These are phyloP conservation scores for Rosellinia necatrix DNA, from an alignment of 2,329 filamentous ascomycete species.

Conservation along the genomic window DNA sequence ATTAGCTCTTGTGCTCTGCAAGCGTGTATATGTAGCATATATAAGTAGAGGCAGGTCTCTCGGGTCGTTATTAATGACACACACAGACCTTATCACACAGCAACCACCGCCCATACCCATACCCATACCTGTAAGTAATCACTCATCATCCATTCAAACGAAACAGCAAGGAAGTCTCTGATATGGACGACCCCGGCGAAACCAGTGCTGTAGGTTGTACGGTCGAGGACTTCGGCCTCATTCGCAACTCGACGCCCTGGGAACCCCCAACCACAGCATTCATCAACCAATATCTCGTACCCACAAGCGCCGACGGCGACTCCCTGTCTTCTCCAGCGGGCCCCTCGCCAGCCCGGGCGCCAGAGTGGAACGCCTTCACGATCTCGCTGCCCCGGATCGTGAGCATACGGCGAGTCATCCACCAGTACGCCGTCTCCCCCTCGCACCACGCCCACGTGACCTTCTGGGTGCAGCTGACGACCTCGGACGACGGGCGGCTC, in stretches of 20 bases:
- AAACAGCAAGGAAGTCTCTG: neutral
- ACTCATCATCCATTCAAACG: too few species aligned
- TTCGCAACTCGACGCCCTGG: neutral
- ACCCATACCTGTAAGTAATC: too few species aligned
- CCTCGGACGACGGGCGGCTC: neutral
- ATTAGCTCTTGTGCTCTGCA: too few species aligned
- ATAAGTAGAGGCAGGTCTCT: too few species aligned
- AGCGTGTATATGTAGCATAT: too few species aligned
- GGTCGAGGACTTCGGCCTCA: constrained; percentile 3
- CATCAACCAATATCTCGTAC: constrained; percentile 7
- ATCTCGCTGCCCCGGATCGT: neutral
- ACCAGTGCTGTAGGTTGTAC: neutral
- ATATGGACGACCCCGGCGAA: neutral
- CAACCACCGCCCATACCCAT: too few species aligned
- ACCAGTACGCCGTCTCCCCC: constrained; percentile 18
- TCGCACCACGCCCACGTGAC: constrained; percentile 18
- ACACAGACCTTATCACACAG: too few species aligned
- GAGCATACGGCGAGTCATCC: too few species aligned
- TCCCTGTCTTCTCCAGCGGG: neutral
- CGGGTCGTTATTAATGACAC: too few species aligned
- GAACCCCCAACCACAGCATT: constrained; percentile 12
- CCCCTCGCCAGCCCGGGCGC: neutral
- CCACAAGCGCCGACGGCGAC: neutral
- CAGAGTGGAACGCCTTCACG: constrained; percentile 7
- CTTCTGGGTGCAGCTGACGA: constrained; percentile 10